A percentile compares a stretch with the other conserved stretches of the same genome.
Evolutionary conservation across 352 stramenopile genomes (phyloP).

Genomic region (Globisporangium camurandrum): DNA sequence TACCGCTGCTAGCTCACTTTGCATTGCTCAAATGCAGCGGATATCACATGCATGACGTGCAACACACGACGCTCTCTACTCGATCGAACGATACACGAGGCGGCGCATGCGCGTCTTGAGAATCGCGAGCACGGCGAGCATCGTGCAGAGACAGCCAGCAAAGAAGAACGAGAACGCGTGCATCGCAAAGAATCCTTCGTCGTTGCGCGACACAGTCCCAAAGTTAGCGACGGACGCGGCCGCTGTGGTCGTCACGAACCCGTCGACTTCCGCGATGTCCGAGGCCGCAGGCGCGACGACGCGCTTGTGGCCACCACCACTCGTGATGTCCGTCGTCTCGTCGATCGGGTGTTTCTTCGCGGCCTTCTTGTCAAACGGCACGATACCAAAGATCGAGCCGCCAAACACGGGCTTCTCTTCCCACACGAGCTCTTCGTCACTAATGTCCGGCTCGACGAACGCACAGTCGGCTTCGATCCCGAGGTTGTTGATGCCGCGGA

Average conservation of each 20-base stretch:
- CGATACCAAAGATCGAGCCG: slow-evolving; percentile 72
- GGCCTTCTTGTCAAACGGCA: slow-evolving; percentile 52
- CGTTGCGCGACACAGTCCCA: background rate
- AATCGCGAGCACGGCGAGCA: slow-evolving; percentile 31
- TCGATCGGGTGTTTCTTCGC: slow-evolving; percentile 86
- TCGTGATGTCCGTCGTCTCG: slow-evolving; percentile 80
- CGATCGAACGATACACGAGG: slow-evolving; percentile 55
- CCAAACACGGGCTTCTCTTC: slow-evolving; percentile 69
- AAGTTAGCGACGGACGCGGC: background rate
- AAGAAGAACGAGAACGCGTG: slow-evolving; percentile 52
- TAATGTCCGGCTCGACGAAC: slow-evolving; percentile 83
- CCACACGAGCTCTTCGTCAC: slow-evolving; percentile 74
- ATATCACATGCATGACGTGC: no score
- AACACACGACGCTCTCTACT: slow-evolving; percentile 8
- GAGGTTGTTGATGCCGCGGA: slow-evolving; percentile 89
- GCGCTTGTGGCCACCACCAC: slow-evolving; percentile 20
- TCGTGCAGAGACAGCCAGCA: slow-evolving; percentile 45
- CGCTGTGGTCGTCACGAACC: slow-evolving; percentile 2
- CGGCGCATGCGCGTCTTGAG: slow-evolving; percentile 36
- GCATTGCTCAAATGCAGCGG: no score
- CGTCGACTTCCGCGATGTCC: background rate
- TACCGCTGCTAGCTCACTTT: no score
- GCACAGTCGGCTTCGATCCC: slow-evolving; percentile 88
- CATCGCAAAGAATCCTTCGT: slow-evolving; percentile 15
- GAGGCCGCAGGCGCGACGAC: slow-evolving; percentile 6